Evolutionary conservation across 805 yeast species (phyloP).

Genomic region (Phaffomyces opuntiae): DNA sequence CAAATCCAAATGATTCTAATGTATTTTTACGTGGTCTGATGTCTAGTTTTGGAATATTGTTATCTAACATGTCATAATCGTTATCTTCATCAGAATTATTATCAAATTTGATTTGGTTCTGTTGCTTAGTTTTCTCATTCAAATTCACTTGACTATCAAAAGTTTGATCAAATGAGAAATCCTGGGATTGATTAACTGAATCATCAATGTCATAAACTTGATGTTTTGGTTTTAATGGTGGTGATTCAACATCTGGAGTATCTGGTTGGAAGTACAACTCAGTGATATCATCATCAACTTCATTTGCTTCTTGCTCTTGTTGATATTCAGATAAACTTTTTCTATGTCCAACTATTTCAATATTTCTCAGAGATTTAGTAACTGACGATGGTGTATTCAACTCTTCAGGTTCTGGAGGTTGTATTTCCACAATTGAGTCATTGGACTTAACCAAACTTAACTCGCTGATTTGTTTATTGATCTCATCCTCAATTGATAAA

Average conservation of each 20-base stretch:
- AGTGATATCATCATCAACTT: conserved; percentile 19
- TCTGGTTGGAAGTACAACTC: conserved; percentile 15
- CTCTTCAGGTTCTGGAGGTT: not conserved
- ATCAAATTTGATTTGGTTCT: no score
- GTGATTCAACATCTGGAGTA: not conserved
- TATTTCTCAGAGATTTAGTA: conserved; percentile 15
- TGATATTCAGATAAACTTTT: conserved; percentile 21
- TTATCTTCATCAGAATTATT: conserved; percentile 12
- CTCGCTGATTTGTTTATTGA: not conserved
- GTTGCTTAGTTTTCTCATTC: no score
- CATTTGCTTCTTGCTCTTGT: conserved; percentile 9
- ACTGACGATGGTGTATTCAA: not conserved
- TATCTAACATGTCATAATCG: conserved; percentile 14
- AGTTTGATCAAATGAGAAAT: conserved; percentile 17
- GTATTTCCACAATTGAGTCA: not conserved
- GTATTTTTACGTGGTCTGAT: conserved; percentile 21
- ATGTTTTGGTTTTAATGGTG: not conserved
- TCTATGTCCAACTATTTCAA: conserved; percentile 28
- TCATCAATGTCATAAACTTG: not conserved
- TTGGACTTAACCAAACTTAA: not conserved
- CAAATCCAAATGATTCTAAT: conserved; percentile 27
- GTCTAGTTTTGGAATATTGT: conserved; percentile 7
- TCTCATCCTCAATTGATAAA: not conserved
- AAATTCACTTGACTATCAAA: conserved; percentile 3
- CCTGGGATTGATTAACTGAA: conserved; percentile 4